A percentile compares a stretch with the other conserved stretches of the same genome.
phyloP scores from a whole-genome alignment of 305 asterid species.

The Striga hermonthica region DNA sequence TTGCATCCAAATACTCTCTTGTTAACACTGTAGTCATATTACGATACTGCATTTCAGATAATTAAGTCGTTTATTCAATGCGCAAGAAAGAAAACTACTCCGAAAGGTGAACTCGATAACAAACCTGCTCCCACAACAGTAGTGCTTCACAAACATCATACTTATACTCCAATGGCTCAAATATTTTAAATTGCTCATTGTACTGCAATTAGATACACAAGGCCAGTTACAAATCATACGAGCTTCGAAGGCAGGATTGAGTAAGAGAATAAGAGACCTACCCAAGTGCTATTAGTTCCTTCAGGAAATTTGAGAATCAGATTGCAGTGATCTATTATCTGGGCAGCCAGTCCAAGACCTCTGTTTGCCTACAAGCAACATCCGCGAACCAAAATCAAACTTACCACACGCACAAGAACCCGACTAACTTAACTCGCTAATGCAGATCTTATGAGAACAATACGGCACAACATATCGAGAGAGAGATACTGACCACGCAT shows the following conservation, averaged over 20 bases:
- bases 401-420: background rate
- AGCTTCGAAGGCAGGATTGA: constrained; percentile 23
- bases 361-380: constrained; percentile 68
- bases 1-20: constrained; percentile 86
- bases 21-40: constrained; percentile 98
- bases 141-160: constrained; percentile 87
- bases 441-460: background rate
- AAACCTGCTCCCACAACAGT: constrained; percentile 95
- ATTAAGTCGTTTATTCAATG: constrained; percentile 34
- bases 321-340: constrained; percentile 84
- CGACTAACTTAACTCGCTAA: background rate
- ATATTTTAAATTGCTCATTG: constrained; percentile 75
- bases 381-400: constrained; percentile 11
- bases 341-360: constrained; percentile 90
- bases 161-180: constrained; percentile 88
- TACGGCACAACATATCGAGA: too few species aligned
- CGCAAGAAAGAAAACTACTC: constrained; percentile 19
- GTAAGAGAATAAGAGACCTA: constrained; percentile 38
- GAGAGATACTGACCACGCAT: constrained; percentile 66
- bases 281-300: constrained; percentile 99
- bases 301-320: constrained; percentile 80
- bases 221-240: constrained; percentile 21
- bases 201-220: constrained; percentile 53
- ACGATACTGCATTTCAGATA: constrained; percentile 84
- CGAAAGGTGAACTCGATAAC: background rate